These are phyloP conservation scores for Talaromyces trachyspermus DNA, from an alignment of 495 filamentous ascomycete genomes.

Conservation along the genomic window DNA sequence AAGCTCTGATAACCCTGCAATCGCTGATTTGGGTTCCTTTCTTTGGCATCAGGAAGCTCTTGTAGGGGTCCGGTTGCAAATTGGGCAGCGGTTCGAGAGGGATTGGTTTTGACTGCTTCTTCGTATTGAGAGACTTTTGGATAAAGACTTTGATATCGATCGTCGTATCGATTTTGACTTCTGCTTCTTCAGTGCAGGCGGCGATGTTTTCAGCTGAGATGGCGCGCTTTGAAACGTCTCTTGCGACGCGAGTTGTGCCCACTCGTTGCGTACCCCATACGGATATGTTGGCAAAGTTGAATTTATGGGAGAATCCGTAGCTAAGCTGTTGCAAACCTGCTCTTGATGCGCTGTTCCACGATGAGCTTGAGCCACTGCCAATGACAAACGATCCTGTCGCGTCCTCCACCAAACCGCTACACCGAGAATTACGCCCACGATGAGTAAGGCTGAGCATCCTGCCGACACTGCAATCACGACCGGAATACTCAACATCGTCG, in stretches of 20 bases:
- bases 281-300: constrained; percentile 7
- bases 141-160: constrained; percentile 8
- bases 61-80: neutral
- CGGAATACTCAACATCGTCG: constrained; percentile 29
- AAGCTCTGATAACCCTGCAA: constrained; percentile 33
- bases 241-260: constrained; percentile 3
- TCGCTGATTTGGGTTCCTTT: constrained; percentile 30
- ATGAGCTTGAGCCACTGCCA: constrained; percentile 20
- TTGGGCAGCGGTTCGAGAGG: constrained; percentile 1
- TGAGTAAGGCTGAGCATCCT: constrained; percentile 30
- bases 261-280: constrained; percentile 4
- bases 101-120: neutral
- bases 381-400: constrained; percentile 31
- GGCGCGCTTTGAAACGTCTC: constrained; percentile 2
- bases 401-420: constrained; percentile 35
- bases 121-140: constrained; percentile 6
- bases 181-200: constrained; percentile 4
- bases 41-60: constrained; percentile 15
- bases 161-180: constrained; percentile 7
- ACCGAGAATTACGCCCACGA: constrained; percentile 24
- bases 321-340: constrained; percentile 4
- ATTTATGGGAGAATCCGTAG: constrained; percentile 3
- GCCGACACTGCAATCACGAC: constrained; percentile 38
- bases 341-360: constrained; percentile 8
- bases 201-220: neutral